phyloP scores from a whole-genome alignment of 768 basidiomycete genomes.

The Trametes cingulata region DNA sequence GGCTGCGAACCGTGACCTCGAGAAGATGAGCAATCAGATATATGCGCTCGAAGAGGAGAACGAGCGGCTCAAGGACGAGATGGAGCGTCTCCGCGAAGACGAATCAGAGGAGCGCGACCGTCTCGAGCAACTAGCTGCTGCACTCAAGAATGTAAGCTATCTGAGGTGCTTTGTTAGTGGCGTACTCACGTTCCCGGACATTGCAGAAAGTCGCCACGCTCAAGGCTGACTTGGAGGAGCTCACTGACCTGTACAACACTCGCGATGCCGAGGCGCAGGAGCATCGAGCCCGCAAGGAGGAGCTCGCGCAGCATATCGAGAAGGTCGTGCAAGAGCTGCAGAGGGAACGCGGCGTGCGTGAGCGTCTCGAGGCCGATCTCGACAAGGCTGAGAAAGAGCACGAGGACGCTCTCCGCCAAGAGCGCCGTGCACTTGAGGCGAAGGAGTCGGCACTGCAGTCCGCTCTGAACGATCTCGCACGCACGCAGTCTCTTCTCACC shows the following conservation, averaged over 20 bases:
- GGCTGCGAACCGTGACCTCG: slow-evolving; percentile 71
- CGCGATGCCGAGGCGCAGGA: slow-evolving; percentile 63
- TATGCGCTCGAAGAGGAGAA: slow-evolving; percentile 87
- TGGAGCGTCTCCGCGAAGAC: slow-evolving; percentile 69
- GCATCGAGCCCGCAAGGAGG: slow-evolving; percentile 72
- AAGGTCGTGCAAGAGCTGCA: slow-evolving; percentile 66
- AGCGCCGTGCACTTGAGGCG: slow-evolving; percentile 64
- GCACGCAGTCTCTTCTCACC: slow-evolving; percentile 60
- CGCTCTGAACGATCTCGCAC: slow-evolving; percentile 61
- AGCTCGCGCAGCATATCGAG: slow-evolving; percentile 73
- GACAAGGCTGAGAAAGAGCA: slow-evolving; percentile 60
- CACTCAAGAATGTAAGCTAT: slow-evolving; percentile 77
- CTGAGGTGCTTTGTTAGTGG: neutral
- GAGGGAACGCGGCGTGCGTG: slow-evolving; percentile 56
- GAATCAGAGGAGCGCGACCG: slow-evolving; percentile 68
- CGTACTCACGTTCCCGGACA: neutral
- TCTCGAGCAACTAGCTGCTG: slow-evolving; percentile 62
- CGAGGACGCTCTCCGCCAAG: slow-evolving; percentile 58
- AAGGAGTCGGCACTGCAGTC: slow-evolving; percentile 70
- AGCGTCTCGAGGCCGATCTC: slow-evolving; percentile 54
- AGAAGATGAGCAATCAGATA: slow-evolving; percentile 74
- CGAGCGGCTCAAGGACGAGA: slow-evolving; percentile 73
- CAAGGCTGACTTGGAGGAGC: slow-evolving; percentile 67
- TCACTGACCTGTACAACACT: slow-evolving; percentile 64
- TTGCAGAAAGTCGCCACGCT: slow-evolving; percentile 66